These are phyloP conservation scores for Tuber calosporum DNA, from an alignment of 495 filamentous ascomycete genomes.

Conservation along the genomic window DNA sequence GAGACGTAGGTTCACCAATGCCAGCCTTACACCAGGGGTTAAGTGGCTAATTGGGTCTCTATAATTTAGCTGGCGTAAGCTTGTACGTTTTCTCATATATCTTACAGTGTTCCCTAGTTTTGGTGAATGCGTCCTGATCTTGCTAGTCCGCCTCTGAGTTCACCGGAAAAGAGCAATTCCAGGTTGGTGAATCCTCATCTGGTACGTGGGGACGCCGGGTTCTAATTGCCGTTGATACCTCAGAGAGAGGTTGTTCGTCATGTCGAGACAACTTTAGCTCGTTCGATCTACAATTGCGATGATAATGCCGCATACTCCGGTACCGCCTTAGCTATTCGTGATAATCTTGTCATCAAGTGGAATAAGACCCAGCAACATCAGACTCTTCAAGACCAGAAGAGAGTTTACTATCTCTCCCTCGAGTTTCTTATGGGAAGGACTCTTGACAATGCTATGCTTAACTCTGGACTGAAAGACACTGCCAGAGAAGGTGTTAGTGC, in stretches of 20 bases:
- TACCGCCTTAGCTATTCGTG: constrained; percentile 80
- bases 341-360: constrained; percentile 90
- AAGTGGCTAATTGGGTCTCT: constrained; percentile 16
- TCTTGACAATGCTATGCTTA: constrained; percentile 97
- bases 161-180: constrained; percentile 65
- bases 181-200: constrained; percentile 45
- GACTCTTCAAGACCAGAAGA: constrained; percentile 81
- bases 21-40: not conserved
- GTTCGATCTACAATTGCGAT: constrained; percentile 97
- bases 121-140: constrained; percentile 17
- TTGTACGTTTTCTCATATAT: constrained; percentile 48
- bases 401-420: constrained; percentile 90
- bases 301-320: constrained; percentile 89
- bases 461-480: constrained; percentile 76
- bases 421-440: constrained; percentile 97
- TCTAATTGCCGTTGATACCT: constrained; percentile 38
- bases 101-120: not conserved
- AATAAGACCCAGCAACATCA: constrained; percentile 95
- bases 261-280: constrained; percentile 92
- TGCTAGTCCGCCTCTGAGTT: constrained; percentile 60
- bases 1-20: constrained; percentile 54
- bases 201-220: constrained; percentile 2
- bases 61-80: constrained; percentile 64
- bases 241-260: constrained; percentile 80
- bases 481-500: constrained; percentile 80